These are phyloP conservation scores for Trichocladium uniseriatum DNA, from an alignment of 495 filamentous ascomycete species.

Conservation along the genomic window DNA sequence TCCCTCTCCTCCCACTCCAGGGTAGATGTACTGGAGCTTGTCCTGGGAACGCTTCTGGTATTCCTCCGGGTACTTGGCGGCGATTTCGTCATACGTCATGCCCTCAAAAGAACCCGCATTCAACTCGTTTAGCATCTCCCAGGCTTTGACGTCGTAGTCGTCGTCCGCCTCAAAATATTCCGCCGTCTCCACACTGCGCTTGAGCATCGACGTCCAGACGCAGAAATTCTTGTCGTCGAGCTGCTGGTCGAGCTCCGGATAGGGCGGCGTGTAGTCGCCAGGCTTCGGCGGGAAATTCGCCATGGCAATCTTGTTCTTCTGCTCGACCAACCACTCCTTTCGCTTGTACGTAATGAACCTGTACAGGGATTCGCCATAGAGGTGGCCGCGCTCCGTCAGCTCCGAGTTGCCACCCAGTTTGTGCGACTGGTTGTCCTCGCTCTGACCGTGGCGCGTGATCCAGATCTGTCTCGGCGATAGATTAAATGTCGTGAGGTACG, in stretches of 20 bases:
- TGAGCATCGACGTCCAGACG: conserved; percentile 96
- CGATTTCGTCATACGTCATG: conserved; percentile 87
- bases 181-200: conserved; percentile 73
- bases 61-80: conserved; percentile 61
- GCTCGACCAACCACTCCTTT: conserved; percentile 64
- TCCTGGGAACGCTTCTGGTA: conserved; percentile 63
- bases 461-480: conserved; percentile 91
- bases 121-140: conserved; percentile 96
- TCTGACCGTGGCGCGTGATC: conserved; percentile 93
- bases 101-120: conserved; percentile 89
- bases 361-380: conserved; percentile 63
- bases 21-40: conserved; percentile 90
- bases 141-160: conserved; percentile 94
- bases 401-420: conserved; percentile 81
- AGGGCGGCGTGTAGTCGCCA: conserved; percentile 88
- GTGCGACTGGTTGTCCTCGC: conserved; percentile 64
- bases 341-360: conserved; percentile 69
- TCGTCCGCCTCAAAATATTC: conserved; percentile 83
- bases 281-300: conserved; percentile 71
- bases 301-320: conserved; percentile 59
- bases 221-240: conserved; percentile 81
- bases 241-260: conserved; percentile 64
- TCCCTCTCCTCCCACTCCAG: conserved; percentile 88
- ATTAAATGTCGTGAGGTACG: conserved; percentile 93
- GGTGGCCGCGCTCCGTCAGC: conserved; percentile 62